A percentile compares a stretch with the other conserved stretches of the same genome.
Conservation (phyloP, 768 basidiomycete genomes). For the Cantharellus cinnabarinus region DNA sequence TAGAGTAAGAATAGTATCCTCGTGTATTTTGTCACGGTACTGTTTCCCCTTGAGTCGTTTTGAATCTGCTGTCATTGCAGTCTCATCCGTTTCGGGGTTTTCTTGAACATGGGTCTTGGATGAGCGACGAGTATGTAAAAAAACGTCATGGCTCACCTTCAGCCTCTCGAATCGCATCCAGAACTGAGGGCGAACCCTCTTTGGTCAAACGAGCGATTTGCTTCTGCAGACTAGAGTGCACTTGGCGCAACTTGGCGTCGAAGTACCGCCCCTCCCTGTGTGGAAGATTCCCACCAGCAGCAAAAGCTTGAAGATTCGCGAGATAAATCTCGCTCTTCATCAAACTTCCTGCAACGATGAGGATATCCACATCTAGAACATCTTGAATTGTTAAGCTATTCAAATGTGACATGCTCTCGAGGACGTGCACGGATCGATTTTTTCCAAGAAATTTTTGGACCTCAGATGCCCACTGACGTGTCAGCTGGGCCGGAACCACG, state of each 20-base stretch:
- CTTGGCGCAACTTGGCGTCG: constrained; percentile 54
- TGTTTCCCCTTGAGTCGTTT: constrained; percentile 61
- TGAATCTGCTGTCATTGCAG: constrained; percentile 21
- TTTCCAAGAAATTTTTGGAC: constrained; percentile 55
- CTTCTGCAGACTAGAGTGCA: constrained; percentile 31
- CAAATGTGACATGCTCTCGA: constrained; percentile 48
- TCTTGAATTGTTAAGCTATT: constrained; percentile 54
- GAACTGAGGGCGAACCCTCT: constrained; percentile 40
- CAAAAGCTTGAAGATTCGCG: constrained; percentile 51
- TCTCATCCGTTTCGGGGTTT: constrained; percentile 21
- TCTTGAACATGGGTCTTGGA: neutral
- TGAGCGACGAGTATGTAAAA: neutral
- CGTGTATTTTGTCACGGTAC: constrained; percentile 29
- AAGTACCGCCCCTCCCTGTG: constrained; percentile 66
- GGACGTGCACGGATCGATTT: constrained; percentile 39
- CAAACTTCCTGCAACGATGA: constrained; percentile 72
- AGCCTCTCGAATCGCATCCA: constrained; percentile 42
- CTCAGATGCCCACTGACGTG: constrained; percentile 78
- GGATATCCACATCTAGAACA: constrained; percentile 62
- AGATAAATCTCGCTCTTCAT: constrained; percentile 62
- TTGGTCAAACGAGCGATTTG: constrained; percentile 52
- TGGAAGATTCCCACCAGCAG: constrained; percentile 48
- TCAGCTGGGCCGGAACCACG: constrained; percentile 79
- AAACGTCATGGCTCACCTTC: constrained; percentile 24
- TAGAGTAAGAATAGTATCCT: neutral